Conservation (phyloP, 2,329 filamentous ascomycete genomes). For the Trichoderma gracile region DNA sequence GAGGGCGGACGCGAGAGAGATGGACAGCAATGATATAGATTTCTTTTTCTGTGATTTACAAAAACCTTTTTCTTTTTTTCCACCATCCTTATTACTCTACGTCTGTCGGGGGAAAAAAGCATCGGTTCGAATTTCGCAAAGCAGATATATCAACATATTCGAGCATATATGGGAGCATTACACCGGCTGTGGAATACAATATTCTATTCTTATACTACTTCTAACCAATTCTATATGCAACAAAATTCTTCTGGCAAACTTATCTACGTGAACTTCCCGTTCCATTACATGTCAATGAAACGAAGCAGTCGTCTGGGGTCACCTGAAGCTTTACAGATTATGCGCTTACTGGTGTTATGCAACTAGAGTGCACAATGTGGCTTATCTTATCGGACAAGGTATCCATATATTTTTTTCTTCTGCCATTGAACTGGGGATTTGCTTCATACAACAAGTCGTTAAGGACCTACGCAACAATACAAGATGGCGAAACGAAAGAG, state of each 20-base stretch:
- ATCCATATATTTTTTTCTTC: conserved; percentile 26
- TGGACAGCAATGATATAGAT: conserved; percentile 30
- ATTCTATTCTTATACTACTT: not conserved
- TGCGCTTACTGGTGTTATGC: conserved; percentile 28
- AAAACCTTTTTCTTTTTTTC: not conserved
- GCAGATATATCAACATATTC: conserved; percentile 18
- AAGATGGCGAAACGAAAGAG: conserved; percentile 55
- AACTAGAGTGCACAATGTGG: not conserved
- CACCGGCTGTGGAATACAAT: conserved; percentile 19
- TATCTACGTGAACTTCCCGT: not conserved
- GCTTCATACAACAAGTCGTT: not conserved
- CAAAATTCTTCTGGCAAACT: not conserved
- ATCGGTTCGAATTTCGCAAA: conserved; percentile 20
- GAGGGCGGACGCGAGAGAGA: conserved; percentile 45
- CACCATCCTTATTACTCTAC: not conserved
- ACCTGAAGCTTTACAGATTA: conserved; percentile 25
- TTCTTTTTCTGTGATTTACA: not conserved
- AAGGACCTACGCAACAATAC: conserved; percentile 4
- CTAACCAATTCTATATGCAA: too few species aligned
- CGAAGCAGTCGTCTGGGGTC: not conserved
- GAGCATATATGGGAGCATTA: conserved; percentile 26
- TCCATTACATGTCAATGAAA: too few species aligned
- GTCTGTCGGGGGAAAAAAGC: conserved; percentile 4
- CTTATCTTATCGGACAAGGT: conserved; percentile 40
- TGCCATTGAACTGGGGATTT: conserved; percentile 7